Evolutionary conservation across 2,329 filamentous ascomycete species (phyloP).

Genomic region (Leptographium radiaticola): DNA sequence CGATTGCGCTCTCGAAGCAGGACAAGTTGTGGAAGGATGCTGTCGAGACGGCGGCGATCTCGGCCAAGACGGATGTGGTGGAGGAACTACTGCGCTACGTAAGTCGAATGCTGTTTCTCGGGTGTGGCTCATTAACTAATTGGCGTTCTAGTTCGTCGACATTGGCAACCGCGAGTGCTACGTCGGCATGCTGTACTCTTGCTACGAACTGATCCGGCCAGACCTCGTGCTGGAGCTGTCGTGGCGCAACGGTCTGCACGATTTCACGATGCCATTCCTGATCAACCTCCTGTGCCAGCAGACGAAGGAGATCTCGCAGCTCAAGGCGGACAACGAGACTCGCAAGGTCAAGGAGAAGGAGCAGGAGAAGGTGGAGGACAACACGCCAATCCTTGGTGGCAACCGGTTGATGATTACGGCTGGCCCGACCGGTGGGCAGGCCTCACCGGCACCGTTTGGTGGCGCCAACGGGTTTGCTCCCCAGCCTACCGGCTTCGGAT

Average conservation of each 20-base stretch:
- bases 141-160: constrained; percentile 67
- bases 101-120: constrained; percentile 34
- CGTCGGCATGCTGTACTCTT: constrained; percentile 98
- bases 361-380: constrained; percentile 72
- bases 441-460: constrained; percentile 56
- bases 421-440: constrained; percentile 49
- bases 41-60: constrained; percentile 92
- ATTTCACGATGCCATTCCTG: constrained; percentile 99
- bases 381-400: constrained; percentile 81
- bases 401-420: constrained; percentile 92
- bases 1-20: constrained; percentile 92
- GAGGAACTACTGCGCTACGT: constrained; percentile 95
- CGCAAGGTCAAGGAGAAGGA: constrained; percentile 25
- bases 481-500: constrained; percentile 70
- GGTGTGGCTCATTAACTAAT: constrained; percentile 19
- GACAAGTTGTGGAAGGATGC: constrained; percentile 99
- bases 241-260: constrained; percentile 85
- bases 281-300: constrained; percentile 95
- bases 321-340: constrained; percentile 91
- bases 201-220: constrained; percentile 90
- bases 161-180: constrained; percentile 99
- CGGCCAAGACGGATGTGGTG: constrained; percentile 78
- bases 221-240: constrained; percentile 92
- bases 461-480: constrained; percentile 83
- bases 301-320: constrained; percentile 65